A percentile compares a stretch with the other conserved stretches of the same genome.
These are phyloP conservation scores for Cadophora sp. DNA, from an alignment of 2,329 filamentous ascomycete genomes.

Conservation along the genomic window DNA sequence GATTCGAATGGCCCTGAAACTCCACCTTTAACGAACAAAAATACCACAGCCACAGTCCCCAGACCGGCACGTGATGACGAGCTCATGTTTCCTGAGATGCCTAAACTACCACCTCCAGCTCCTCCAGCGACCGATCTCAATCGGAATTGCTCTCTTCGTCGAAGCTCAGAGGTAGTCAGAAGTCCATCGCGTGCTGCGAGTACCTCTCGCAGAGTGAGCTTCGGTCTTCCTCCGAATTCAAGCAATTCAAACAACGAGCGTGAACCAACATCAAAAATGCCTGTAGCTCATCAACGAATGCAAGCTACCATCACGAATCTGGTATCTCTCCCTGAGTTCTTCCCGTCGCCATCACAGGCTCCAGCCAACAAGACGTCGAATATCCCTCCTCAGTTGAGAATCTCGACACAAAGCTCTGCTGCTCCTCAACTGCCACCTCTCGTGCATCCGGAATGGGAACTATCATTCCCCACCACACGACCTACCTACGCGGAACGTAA, in stretches of 20 bases:
- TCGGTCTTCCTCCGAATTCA: not conserved
- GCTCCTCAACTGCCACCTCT: not conserved
- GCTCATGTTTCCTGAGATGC: not conserved
- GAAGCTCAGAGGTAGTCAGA: conserved; percentile 10
- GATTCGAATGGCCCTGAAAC: conserved; percentile 18
- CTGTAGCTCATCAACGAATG: not conserved
- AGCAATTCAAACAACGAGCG: not conserved
- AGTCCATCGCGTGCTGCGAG: conserved; percentile 10
- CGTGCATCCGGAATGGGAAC: conserved; percentile 12
- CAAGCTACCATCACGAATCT: conserved; percentile 12
- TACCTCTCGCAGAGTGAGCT: conserved; percentile 13
- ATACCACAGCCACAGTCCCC: not conserved
- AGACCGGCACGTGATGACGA: conserved; percentile 2
- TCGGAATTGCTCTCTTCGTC: conserved; percentile 12
- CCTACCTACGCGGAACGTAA: not conserved
- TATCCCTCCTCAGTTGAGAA: conserved; percentile 7
- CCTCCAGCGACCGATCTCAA: conserved; percentile 4
- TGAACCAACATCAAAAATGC: not conserved
- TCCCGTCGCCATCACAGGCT: conserved; percentile 14
- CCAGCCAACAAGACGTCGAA: not conserved
- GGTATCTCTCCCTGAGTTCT: conserved; percentile 20
- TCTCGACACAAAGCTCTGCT: conserved; percentile 4
- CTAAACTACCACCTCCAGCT: not conserved
- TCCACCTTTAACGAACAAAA: not conserved
- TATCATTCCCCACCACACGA: conserved; percentile 7